Evolutionary conservation across 2,329 filamentous ascomycete species (phyloP).

Genomic region (Neonectria coccinea): DNA sequence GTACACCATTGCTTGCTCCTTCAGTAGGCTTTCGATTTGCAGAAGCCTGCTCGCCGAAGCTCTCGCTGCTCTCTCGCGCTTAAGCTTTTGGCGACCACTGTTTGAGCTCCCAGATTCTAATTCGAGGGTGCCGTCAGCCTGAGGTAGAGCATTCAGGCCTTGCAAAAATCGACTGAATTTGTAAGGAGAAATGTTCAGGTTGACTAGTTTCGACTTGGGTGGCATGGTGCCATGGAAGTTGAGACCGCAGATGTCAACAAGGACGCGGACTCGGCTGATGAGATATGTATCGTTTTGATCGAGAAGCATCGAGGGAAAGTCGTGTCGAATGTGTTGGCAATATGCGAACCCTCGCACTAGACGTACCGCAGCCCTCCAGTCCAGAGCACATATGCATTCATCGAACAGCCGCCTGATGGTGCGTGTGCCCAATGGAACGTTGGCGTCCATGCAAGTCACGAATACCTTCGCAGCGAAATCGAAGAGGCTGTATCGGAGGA

Average conservation of each 20-base stretch:
- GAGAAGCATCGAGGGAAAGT: slow-evolving; percentile 44
- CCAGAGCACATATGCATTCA: slow-evolving; percentile 55
- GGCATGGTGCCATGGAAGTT: slow-evolving; percentile 11
- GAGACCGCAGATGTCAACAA: slow-evolving; percentile 54
- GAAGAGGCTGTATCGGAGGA: slow-evolving; percentile 61
- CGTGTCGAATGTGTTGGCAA: slow-evolving; percentile 39
- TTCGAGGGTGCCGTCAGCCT: slow-evolving; percentile 27
- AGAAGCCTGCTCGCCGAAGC: slow-evolving; percentile 45
- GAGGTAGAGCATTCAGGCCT: slow-evolving; percentile 37
- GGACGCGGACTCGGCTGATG: slow-evolving; percentile 48
- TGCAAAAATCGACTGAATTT: slow-evolving; percentile 37
- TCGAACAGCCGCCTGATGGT: slow-evolving; percentile 55
- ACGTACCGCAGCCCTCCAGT: slow-evolving; percentile 53
- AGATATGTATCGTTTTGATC: slow-evolving; percentile 43
- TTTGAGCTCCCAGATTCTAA: slow-evolving; percentile 9
- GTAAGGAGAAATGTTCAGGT: slow-evolving; percentile 42
- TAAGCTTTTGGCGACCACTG: background rate
- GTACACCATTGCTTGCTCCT: slow-evolving; percentile 47
- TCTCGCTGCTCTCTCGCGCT: slow-evolving; percentile 6
- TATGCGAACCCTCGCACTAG: slow-evolving; percentile 47
- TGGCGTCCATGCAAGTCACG: slow-evolving; percentile 52
- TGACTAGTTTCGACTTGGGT: slow-evolving; percentile 36
- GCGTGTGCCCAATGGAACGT: slow-evolving; percentile 48
- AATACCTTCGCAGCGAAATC: slow-evolving; percentile 59
- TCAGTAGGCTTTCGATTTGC: slow-evolving; percentile 51